Conservation (phyloP, 257 asterid species). For the Capsicum pubescens region DNA sequence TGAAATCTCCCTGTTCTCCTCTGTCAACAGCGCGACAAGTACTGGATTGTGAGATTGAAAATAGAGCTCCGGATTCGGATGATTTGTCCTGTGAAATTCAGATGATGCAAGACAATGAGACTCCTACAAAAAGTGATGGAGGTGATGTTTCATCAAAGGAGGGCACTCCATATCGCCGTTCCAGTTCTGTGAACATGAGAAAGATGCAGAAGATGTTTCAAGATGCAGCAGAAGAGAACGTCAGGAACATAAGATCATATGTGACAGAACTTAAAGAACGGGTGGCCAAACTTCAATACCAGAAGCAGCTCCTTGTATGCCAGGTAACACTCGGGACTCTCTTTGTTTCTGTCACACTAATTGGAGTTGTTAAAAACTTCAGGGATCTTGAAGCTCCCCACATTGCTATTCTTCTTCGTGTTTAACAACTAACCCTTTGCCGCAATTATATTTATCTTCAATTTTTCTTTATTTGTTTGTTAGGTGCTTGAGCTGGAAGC, state of each 20-base stretch:
- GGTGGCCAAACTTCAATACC: slow-evolving; percentile 96
- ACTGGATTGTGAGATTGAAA: slow-evolving; percentile 63
- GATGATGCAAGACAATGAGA: slow-evolving; percentile 68
- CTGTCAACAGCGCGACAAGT: slow-evolving; percentile 72
- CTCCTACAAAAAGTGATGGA: slow-evolving; percentile 84
- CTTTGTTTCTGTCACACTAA: not conserved
- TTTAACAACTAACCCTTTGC: not conserved
- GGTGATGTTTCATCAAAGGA: slow-evolving; percentile 86
- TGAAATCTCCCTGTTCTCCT: slow-evolving; percentile 92
- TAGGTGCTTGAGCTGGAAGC: slow-evolving; percentile 97
- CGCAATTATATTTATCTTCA: not conserved
- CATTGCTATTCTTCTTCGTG: too few species aligned
- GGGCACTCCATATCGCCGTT: slow-evolving; percentile 85
- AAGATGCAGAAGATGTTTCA: slow-evolving; percentile 98
- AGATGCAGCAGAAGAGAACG: slow-evolving; percentile 98
- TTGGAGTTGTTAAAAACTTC: not conserved
- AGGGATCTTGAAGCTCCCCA: not conserved
- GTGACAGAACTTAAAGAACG: slow-evolving; percentile 97
- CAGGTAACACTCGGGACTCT: slow-evolving; percentile 55
- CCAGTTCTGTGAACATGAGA: slow-evolving; percentile 93
- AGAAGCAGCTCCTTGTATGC: slow-evolving; percentile 96
- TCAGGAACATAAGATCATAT: slow-evolving; percentile 89
- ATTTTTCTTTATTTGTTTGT: not conserved
- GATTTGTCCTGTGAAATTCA: slow-evolving; percentile 63
- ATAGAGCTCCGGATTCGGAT: slow-evolving; percentile 69